Evolutionary conservation across 1,284 basidiomycete species (phyloP), one percentile per base, ranked within the genome.

Genomic region (Mixia osmundae): DNA sequence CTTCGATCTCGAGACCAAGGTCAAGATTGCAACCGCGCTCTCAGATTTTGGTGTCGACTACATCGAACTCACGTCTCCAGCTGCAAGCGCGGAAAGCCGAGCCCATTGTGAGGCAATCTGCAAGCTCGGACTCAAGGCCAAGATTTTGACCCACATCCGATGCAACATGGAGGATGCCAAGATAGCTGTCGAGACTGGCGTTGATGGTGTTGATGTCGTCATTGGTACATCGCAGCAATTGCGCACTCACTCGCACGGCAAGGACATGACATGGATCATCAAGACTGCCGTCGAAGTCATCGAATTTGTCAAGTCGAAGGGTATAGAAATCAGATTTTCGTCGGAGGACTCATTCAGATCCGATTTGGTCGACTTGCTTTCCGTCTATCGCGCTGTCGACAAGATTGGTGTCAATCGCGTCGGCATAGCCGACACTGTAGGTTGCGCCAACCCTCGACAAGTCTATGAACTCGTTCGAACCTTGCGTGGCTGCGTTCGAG

Each of bases 131-230:
- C 68, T 97, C 59, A 89, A 83, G 68, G 65, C 74, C 54, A 94
- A 91, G 69, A 85, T 97, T 57, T 71, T 97, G 47, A 99, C 91
- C 19, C 91, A 99, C 64, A 97, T 99, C 53, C 73, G 91, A 44
- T 99, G 91, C 60, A 91, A 99, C 61, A 97, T 99, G 91, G 89
- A 97, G 57, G 91, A 99, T 61, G 91, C 91, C 19, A 69, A 82
- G 38, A 85, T 97, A 52, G 91, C 91, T 37, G 87, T 97, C 40
- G 91, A 97, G 66, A 97, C 91, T 46, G 79, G 80, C 57, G 89
- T 97, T 35, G 87, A 97, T 56, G 91, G 91, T 58, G 91, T 97
- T 48, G 91, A 97, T 57, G 85, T 97, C 50, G 91, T 97, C 57
- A 97, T 99, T 51, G 91, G 91, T 36, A 97, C 91, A 2, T 94